These are phyloP conservation scores for Scenedesmus sp. DNA, from an alignment of 163 green algal species.

Conservation along the genomic window DNA sequence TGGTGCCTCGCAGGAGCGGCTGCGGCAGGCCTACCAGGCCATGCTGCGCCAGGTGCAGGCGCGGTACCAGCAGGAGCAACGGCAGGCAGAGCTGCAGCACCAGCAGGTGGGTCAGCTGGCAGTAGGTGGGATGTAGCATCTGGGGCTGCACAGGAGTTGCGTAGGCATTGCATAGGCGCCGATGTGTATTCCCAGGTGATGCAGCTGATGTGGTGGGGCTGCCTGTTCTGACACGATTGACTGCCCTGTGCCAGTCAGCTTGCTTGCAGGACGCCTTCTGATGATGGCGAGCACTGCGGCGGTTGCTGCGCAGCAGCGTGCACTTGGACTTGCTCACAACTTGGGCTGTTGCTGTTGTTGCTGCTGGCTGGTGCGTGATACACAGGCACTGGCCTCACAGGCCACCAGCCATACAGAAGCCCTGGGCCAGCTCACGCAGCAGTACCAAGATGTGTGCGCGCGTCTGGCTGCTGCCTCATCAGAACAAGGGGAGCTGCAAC, in stretches of 20 bases:
- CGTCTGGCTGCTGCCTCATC: slow-evolving; percentile 25
- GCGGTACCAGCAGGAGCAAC: slow-evolving; percentile 20
- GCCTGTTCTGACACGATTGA: no score
- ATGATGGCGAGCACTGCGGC: no score
- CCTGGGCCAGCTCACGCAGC: neutral
- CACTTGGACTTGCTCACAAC: no score
- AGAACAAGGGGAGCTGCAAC: neutral
- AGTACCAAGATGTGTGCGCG: slow-evolving; percentile 3
- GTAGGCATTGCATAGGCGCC: no score
- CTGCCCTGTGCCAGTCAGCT: no score
- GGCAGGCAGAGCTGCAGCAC: slow-evolving; percentile 13
- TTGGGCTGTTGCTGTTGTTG: neutral
- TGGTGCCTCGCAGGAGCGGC: slow-evolving; percentile 16
- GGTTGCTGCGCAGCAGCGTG: no score
- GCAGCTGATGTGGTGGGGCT: no score
- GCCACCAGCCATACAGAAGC: slow-evolving; percentile 20
- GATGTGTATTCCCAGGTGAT: no score
- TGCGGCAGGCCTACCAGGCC: slow-evolving; percentile 43
- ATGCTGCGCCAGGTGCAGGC: slow-evolving; percentile 43
- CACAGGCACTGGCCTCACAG: slow-evolving; percentile 29
- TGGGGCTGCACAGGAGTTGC: neutral
- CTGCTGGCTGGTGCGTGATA: neutral
- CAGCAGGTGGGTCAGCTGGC: slow-evolving; percentile 8
- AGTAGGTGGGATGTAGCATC: neutral
- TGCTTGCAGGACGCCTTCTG: no score